Percentiles rank a stretch among this genome's conserved stretches.
Conservation (phyloP, 2,329 filamentous ascomycete species). For the Calonectria montana region DNA sequence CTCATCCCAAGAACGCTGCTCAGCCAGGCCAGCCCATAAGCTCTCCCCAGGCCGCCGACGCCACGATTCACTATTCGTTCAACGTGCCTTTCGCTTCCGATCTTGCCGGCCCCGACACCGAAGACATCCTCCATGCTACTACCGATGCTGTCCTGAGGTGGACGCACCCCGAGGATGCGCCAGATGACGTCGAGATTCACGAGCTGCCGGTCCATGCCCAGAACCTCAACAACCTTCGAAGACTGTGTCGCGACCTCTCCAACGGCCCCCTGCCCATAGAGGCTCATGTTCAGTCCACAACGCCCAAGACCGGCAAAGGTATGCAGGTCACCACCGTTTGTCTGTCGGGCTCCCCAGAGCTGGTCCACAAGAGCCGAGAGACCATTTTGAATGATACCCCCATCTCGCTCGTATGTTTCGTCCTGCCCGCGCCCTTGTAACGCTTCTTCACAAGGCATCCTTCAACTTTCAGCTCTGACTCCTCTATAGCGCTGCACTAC, state of each 20-base stretch:
- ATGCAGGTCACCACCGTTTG: conserved; percentile 87
- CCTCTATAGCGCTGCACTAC: conserved; percentile 82
- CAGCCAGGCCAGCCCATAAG: conserved; percentile 67
- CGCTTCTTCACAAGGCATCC: neutral
- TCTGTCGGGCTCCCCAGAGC: conserved; percentile 86
- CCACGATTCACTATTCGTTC: conserved; percentile 92
- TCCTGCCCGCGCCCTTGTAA: conserved; percentile 3
- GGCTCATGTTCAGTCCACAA: conserved; percentile 85
- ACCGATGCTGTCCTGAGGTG: conserved; percentile 88
- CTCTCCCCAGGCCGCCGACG: conserved; percentile 78
- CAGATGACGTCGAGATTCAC: conserved; percentile 85
- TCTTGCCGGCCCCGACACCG: conserved; percentile 89
- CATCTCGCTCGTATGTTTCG: conserved; percentile 82
- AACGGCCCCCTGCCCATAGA: conserved; percentile 78
- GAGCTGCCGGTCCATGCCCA: conserved; percentile 92
- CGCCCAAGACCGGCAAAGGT: conserved; percentile 77
- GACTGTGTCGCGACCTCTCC: conserved; percentile 85
- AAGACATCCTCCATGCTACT: conserved; percentile 94
- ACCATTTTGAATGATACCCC: conserved; percentile 92
- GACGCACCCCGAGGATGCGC: conserved; percentile 90
- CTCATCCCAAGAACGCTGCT: conserved; percentile 67
- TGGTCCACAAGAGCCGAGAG: conserved; percentile 90
- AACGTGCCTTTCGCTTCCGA: conserved; percentile 97
- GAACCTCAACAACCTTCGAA: conserved; percentile 83
- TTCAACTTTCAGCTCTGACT: conserved; percentile 22